phyloP scores from a whole-genome alignment of 768 basidiomycete species.

The Sistotremastrum niveocremeum region DNA sequence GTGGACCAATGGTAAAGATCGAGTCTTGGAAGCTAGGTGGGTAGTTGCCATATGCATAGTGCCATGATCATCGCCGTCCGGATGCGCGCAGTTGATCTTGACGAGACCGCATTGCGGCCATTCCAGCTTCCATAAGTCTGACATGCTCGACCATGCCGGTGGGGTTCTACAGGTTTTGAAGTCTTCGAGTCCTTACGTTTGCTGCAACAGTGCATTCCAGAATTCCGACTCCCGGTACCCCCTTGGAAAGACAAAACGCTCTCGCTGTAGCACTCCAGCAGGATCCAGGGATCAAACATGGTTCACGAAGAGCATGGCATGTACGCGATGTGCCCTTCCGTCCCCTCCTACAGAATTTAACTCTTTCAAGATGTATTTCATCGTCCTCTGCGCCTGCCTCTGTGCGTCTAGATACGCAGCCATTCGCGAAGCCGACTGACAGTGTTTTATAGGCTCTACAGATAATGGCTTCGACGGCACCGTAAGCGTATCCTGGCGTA shows the following conservation, averaged over 20 bases:
- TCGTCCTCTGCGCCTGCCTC: constrained; percentile 33
- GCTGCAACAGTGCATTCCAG: no score
- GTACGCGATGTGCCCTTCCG: constrained; percentile 10
- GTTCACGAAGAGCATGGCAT: constrained; percentile 25
- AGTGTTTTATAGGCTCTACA: constrained; percentile 19
- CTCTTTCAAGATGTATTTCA: constrained; percentile 26
- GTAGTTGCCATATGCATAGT: no score
- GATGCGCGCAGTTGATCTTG: no score
- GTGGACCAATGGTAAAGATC: no score
- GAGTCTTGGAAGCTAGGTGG: no score
- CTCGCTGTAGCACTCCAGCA: constrained; percentile 27
- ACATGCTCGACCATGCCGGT: no score
- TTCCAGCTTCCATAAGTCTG: no score
- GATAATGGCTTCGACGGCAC: constrained; percentile 43
- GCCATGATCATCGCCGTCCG: no score
- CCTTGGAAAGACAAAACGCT: constrained; percentile 26
- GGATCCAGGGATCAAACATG: constrained; percentile 28
- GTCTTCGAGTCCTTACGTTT: no score
- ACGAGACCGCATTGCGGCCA: no score
- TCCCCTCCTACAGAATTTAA: neutral
- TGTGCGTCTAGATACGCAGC: constrained; percentile 6
- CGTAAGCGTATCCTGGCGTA: constrained; percentile 10
- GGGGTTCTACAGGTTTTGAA: no score
- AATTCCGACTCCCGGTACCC: constrained; percentile 7
- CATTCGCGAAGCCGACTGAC: no score